A percentile compares a stretch with the other conserved stretches of the same genome.
These are phyloP conservation scores for Cornus suecica DNA, from an alignment of 148 eudicot species.

Conservation along the genomic window DNA sequence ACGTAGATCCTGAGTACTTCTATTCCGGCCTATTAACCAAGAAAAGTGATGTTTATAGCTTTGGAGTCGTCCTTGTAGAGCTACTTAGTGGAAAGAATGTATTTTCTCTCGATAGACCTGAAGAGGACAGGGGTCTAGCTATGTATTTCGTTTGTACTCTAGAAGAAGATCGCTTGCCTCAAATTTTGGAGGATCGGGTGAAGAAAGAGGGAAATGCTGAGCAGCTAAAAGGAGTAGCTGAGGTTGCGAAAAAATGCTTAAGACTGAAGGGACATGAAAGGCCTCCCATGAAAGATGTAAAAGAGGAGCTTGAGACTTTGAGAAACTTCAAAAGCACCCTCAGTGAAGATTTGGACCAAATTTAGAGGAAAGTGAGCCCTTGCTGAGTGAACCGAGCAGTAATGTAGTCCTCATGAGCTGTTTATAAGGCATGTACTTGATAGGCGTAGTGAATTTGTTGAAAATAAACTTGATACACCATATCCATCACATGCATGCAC, in stretches of 20 bases:
- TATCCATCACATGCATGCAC: too few species aligned
- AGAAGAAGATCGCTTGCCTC: neutral
- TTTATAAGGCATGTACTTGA: too few species aligned
- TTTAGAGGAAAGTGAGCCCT: neutral
- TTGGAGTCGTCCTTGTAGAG: slow-evolving; percentile 23
- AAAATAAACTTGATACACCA: too few species aligned
- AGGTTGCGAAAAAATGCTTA: slow-evolving; percentile 15
- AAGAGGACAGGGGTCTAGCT: neutral
- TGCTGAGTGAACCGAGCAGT: neutral
- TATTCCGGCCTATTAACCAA: slow-evolving; percentile 19
- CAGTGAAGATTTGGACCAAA: neutral
- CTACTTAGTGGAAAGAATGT: slow-evolving; percentile 20
- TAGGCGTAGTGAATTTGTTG: too few species aligned
- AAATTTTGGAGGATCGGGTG: neutral
- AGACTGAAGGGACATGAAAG: slow-evolving; percentile 12
- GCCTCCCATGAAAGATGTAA: slow-evolving; percentile 22
- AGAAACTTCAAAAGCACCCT: neutral
- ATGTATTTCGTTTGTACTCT: slow-evolving; percentile 7
- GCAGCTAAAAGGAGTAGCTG: slow-evolving; percentile 5
- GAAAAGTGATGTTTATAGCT: slow-evolving; percentile 17
- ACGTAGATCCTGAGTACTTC: slow-evolving; percentile 24
- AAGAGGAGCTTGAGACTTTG: slow-evolving; percentile 12
- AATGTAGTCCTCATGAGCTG: too few species aligned
- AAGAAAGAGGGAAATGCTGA: neutral
- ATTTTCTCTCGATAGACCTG: slow-evolving; percentile 9